Percentiles rank a stretch among this genome's conserved stretches.
These are phyloP conservation scores for Pleurostoma richardsiae DNA, from an alignment of 2,329 filamentous ascomycete species.

Conservation along the genomic window DNA sequence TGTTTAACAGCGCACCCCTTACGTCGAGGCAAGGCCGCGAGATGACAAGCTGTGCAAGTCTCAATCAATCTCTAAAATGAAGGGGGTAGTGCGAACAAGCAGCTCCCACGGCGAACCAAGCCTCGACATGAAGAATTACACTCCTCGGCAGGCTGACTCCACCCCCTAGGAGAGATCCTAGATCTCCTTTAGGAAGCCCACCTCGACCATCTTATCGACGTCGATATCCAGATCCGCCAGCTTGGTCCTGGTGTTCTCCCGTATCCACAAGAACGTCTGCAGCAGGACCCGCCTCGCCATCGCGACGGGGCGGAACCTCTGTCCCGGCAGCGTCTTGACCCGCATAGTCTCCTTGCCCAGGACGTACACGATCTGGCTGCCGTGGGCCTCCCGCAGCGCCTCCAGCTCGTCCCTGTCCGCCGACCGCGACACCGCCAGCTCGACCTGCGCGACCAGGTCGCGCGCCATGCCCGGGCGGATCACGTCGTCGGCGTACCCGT, in stretches of 20 bases:
- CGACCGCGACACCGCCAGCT: conserved; percentile 41
- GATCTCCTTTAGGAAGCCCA: conserved; percentile 66
- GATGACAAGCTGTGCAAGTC: too few relatives aligned
- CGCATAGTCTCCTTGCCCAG: conserved; percentile 60
- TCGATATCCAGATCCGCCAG: conserved; percentile 57
- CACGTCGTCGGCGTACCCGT: conserved; percentile 70
- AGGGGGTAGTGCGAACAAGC: too few relatives aligned
- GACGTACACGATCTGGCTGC: conserved; percentile 47
- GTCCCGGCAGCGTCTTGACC: conserved; percentile 28
- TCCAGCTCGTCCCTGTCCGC: conserved; percentile 34
- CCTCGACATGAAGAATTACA: too few relatives aligned
- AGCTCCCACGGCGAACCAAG: too few relatives aligned
- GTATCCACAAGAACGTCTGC: conserved; percentile 55
- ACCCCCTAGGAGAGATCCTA: neutral
- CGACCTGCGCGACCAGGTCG: conserved; percentile 52
- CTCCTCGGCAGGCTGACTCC: too few relatives aligned
- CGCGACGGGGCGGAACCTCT: conserved; percentile 16
- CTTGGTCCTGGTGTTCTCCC: conserved; percentile 62
- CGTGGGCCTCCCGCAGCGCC: conserved; percentile 35
- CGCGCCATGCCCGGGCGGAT: conserved; percentile 57
- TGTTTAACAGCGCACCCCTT: too few relatives aligned
- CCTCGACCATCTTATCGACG: conserved; percentile 59
- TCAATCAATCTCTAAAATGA: too few relatives aligned
- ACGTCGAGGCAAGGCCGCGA: too few relatives aligned
- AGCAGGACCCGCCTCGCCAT: conserved; percentile 30